Conservation (phyloP, 2,329 filamentous ascomycete species). For the Chaetomium sp. region DNA sequence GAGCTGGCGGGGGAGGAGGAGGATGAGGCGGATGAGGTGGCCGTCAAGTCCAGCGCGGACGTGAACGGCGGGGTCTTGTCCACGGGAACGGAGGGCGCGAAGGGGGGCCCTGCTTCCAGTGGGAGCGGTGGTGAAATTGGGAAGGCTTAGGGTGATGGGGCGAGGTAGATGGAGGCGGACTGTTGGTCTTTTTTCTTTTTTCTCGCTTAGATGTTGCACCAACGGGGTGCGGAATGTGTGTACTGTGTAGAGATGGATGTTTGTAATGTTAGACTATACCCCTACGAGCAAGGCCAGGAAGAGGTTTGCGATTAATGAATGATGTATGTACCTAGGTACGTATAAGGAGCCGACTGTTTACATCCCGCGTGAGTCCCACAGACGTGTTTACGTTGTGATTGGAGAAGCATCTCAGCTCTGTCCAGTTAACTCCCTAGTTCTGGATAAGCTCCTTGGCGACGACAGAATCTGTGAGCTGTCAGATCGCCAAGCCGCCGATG, state of each 20-base stretch:
- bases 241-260: neutral
- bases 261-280: neutral
- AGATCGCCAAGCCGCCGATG: no score
- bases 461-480: no score
- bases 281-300: neutral
- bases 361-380: no score
- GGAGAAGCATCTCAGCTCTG: neutral
- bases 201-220: neutral
- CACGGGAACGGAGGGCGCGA: neutral
- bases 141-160: neutral
- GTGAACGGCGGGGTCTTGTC: neutral
- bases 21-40: conserved; percentile 10
- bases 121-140: neutral
- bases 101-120: neutral
- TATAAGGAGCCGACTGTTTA: neutral
- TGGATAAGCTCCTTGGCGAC: no score
- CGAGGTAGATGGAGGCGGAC: neutral
- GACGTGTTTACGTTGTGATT: neutral
- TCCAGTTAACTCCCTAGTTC: no score
- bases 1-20: conserved; percentile 49
- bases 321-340: no score
- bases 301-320: neutral
- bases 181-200: neutral
- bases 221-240: neutral
- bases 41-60: neutral